phyloP scores from a whole-genome alignment of 192 early-diverging fungal species.

The Helicostylum pulchrum region DNA sequence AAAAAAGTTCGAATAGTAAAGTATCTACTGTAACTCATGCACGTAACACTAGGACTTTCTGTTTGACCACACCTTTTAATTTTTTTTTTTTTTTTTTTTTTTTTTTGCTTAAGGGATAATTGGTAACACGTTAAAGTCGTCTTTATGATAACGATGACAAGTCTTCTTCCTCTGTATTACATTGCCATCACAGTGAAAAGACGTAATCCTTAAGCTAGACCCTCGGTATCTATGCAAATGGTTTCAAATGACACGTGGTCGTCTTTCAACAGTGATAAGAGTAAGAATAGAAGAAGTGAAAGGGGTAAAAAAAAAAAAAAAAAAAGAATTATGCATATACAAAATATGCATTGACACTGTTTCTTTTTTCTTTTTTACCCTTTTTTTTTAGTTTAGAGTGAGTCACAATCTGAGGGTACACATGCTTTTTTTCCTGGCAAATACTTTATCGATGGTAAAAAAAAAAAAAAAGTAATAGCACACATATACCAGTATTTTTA shows the following conservation, averaged over 20 bases:
- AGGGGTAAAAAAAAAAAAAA: slow-evolving; percentile 3
- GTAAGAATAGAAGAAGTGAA: background rate
- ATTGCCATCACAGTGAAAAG: background rate
- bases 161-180: background rate
- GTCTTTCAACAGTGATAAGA: background rate
- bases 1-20: no score
- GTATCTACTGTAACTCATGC: no score
- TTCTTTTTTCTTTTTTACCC: background rate
- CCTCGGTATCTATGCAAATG: slow-evolving; percentile 2
- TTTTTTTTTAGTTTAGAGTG: slow-evolving; percentile 12
- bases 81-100: no score
- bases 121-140: no score
- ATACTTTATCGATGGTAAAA: slow-evolving; percentile 24
- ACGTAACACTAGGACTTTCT: no score
- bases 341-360: background rate
- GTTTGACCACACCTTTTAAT: no score
- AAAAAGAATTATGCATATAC: no score
- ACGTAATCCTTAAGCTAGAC: slow-evolving; percentile 1
- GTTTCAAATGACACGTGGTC: slow-evolving; percentile 5
- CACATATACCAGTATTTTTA: no score
- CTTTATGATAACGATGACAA: background rate
- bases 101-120: no score
- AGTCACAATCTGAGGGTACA: slow-evolving; percentile 8
- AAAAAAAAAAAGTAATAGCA: no score
- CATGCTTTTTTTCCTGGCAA: slow-evolving; percentile 24